phyloP scores from a whole-genome alignment of 371 early-diverging fungal species.

The Rhizopus arrhizus region DNA sequence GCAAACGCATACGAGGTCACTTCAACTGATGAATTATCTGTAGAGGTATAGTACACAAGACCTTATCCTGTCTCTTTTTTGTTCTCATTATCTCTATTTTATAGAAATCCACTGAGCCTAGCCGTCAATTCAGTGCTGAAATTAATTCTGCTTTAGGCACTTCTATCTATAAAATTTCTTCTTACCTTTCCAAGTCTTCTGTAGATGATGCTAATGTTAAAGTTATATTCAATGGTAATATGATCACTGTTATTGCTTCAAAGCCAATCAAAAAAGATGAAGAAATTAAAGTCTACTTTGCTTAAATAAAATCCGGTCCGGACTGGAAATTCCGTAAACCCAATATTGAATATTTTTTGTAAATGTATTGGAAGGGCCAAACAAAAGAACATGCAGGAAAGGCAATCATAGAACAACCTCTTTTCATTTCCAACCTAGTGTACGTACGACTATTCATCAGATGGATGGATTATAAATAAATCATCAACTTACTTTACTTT shows the following conservation, averaged over 20 bases:
- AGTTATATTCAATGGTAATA: conserved; percentile 54
- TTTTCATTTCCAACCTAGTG: conserved; percentile 24
- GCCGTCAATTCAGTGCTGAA: conserved; percentile 43
- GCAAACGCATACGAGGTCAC: conserved; percentile 68
- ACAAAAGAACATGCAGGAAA: conserved; percentile 6
- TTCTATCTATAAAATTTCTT: conserved; percentile 41
- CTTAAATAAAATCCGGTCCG: conserved; percentile 12
- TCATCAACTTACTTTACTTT: conserved; percentile 3
- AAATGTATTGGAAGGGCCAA: neutral
- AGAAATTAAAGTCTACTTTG: conserved; percentile 53
- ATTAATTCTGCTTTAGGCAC: conserved; percentile 71
- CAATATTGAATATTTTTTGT: neutral
- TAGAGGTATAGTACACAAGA: conserved; percentile 37
- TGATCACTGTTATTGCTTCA: conserved; percentile 59
- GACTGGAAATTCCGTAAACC: neutral
- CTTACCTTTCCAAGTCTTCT: conserved; percentile 36
- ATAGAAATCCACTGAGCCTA: conserved; percentile 36
- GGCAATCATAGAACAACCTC: conserved; percentile 16
- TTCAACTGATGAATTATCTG: conserved; percentile 28
- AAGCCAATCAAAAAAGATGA: conserved; percentile 71
- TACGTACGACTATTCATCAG: conserved; percentile 11
- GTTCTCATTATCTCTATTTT: neutral
- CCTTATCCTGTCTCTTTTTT: neutral
- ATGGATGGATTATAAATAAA: conserved; percentile 7
- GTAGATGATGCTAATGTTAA: conserved; percentile 56